A percentile compares a stretch with the other conserved stretches of the same genome.
Evolutionary conservation across 306 rosid species (phyloP).

Genomic region (Herpetospermum pedunculosum): DNA sequence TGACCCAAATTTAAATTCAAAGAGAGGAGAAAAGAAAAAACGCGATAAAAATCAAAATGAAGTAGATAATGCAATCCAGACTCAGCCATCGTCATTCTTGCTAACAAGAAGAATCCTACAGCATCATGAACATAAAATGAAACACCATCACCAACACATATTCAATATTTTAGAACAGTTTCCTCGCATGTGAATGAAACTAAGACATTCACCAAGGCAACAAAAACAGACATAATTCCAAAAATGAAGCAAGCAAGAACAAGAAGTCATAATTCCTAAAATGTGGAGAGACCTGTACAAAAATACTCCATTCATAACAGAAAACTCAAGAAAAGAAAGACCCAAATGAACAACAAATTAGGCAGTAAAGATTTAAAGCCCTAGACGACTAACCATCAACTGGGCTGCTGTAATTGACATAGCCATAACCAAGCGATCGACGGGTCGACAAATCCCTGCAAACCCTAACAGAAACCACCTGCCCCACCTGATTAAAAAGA

Average conservation of each 20-base stretch:
- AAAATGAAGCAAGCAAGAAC: not conserved
- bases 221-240: not conserved
- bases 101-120: not conserved
- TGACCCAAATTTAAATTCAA: not conserved
- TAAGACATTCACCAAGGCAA: not conserved
- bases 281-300: not conserved
- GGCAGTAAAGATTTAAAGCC: not conserved
- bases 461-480: constrained; percentile 93
- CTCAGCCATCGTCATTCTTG: not conserved
- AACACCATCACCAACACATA: not conserved
- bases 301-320: not conserved
- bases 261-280: not conserved
- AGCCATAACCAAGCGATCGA: constrained; percentile 93
- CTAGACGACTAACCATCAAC: constrained; percentile 60
- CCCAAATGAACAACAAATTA: not conserved
- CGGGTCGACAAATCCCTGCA: constrained; percentile 83
- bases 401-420: constrained; percentile 69
- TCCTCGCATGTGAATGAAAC: not conserved
- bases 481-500: constrained; percentile 78
- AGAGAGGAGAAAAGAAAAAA: not conserved
- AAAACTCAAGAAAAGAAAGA: not conserved
- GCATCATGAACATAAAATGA: not conserved
- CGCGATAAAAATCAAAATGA: not conserved
- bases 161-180: not conserved
- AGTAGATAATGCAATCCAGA: not conserved